phyloP scores from a whole-genome alignment of 352 stramenopile species.

The Phytophthora niederhauseri region DNA sequence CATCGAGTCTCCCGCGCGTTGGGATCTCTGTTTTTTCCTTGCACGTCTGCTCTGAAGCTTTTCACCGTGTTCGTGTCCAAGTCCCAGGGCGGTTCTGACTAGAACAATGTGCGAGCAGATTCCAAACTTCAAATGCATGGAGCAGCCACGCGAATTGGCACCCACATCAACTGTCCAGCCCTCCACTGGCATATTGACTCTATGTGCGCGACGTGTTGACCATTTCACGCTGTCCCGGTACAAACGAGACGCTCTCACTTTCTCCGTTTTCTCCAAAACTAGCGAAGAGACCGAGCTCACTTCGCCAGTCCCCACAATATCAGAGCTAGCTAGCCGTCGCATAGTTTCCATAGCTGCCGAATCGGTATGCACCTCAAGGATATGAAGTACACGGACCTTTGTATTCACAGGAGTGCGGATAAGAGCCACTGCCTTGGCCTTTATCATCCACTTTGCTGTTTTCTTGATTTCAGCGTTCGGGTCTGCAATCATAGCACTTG shows the following conservation, averaged over 20 bases:
- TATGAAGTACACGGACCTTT: slow-evolving; percentile 6
- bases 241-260: background rate
- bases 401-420: background rate
- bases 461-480: slow-evolving; percentile 13
- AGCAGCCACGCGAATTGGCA: background rate
- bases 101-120: slow-evolving; percentile 3
- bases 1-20: too few species aligned
- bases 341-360: background rate
- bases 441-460: slow-evolving; percentile 20
- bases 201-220: slow-evolving; percentile 1
- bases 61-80: background rate
- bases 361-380: slow-evolving; percentile 16
- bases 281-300: background rate
- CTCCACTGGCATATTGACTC: background rate
- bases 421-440: slow-evolving; percentile 3
- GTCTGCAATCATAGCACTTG: background rate
- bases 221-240: slow-evolving; percentile 13
- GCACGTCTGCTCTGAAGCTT: slow-evolving; percentile 7
- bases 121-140: slow-evolving; percentile 10
- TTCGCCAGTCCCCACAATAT: background rate
- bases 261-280: slow-evolving; percentile 6
- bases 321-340: background rate
- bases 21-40: background rate
- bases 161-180: background rate
- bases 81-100: slow-evolving; percentile 3